Evolutionary conservation across 768 basidiomycete species (phyloP), one percentile per base, ranked within the genome.

Genomic region (Panaeolus papilionaceus): DNA sequence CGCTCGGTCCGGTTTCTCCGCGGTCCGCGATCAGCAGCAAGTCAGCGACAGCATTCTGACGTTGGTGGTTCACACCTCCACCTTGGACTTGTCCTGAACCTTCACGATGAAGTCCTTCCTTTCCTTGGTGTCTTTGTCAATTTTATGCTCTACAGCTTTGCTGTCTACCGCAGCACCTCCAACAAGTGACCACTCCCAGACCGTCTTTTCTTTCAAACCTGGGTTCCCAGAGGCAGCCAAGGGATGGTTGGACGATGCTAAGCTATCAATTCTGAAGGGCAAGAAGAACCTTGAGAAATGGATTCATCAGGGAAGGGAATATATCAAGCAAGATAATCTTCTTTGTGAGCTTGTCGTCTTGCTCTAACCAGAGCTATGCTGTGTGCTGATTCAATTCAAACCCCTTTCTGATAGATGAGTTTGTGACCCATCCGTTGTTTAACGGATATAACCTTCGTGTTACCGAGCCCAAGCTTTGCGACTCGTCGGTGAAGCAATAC

Each of bases 401-500:
- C 54, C 38, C 70, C 44, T 70, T 44, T 33, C 38, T 69, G 33
- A 33, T 33, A 90, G 92, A 92, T 73, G 91, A 93, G 75, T 82
- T 90, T 20, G 81, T 92, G 20, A 84, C 83, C 3, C 88, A 88
- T 69, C 78, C 86, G 10, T 78, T 81, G 16, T 84, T 89, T 44
- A 70, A 78, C 62, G 68, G 78, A 12, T 83, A 92, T 75, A 80
- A 84, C 67, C 81, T 94, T 16, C 82, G 92, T 68, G 72, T 93
- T 12, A 88, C 86, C 0, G 84, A 89, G 70, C 91, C 94, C 10
- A 82, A 84, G 38, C 79, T 96, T 6, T 96, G 95, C 71, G 95
- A 97, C 70, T 75, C 90, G 0, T 78, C 84, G n/a, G 93, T 95
- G 45, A 86, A 92, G 77, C 91, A 93, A 74, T 88, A 91, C 69